phyloP scores from a whole-genome alignment of 371 early-diverging fungal species.

The Mucor circinelloides region DNA sequence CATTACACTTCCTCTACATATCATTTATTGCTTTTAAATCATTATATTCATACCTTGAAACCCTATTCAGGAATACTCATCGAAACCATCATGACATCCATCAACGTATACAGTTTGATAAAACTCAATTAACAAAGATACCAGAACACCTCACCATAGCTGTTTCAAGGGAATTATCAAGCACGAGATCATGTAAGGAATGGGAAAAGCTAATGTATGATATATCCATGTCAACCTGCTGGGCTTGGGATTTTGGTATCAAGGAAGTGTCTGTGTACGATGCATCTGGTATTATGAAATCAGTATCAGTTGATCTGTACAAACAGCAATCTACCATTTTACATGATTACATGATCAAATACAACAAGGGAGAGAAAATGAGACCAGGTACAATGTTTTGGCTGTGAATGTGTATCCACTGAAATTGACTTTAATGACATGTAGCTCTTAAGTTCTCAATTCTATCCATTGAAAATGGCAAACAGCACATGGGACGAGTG shows the following conservation, averaged over 20 bases:
- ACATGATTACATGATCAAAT: conserved; percentile 33
- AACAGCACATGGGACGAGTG: conserved; percentile 25
- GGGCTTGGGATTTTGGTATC: conserved; percentile 50
- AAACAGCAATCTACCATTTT: conserved; percentile 38
- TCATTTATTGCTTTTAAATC: conserved; percentile 18
- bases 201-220: conserved; percentile 40
- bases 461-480: conserved; percentile 39
- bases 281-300: conserved; percentile 38
- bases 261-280: conserved; percentile 48
- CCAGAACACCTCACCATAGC: conserved; percentile 43
- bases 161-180: conserved; percentile 37
- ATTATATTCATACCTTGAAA: conserved; percentile 7
- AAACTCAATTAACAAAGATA: conserved; percentile 42
- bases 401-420: neutral
- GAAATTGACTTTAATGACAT: neutral
- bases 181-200: conserved; percentile 27
- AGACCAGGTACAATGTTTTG: neutral
- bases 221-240: conserved; percentile 40
- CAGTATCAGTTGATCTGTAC: conserved; percentile 31
- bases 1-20: conserved; percentile 33
- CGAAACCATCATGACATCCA: conserved; percentile 3
- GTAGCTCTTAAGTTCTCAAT: conserved; percentile 38
- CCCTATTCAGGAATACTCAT: neutral
- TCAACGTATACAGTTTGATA: conserved; percentile 30
- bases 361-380: neutral